phyloP scores from a whole-genome alignment of 192 early-diverging fungal genomes.

The Fimicolochytrium jonesii region DNA sequence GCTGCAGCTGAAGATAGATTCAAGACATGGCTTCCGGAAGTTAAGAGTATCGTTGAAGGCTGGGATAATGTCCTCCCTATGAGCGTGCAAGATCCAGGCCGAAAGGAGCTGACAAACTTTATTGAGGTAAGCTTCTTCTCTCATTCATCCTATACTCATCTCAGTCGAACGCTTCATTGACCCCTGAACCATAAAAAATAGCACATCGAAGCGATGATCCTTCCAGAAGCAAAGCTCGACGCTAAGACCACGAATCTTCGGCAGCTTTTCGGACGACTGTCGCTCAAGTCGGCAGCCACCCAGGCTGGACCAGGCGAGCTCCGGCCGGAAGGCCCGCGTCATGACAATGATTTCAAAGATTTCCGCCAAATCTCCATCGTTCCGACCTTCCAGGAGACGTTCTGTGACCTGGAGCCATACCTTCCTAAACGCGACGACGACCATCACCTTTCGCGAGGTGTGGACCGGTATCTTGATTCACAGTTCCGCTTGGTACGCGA shows the following conservation, averaged over 20 bases:
- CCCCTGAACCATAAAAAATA: too few species aligned
- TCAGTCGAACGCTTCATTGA: too few species aligned
- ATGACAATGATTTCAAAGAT: slow-evolving; percentile 51
- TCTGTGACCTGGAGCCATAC: slow-evolving; percentile 28
- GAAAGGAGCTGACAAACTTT: neutral
- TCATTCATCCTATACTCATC: too few species aligned
- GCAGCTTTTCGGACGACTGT: too few species aligned
- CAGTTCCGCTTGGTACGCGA: slow-evolving; percentile 60
- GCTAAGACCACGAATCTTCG: too few species aligned
- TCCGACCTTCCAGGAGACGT: slow-evolving; percentile 53
- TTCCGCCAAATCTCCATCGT: slow-evolving; percentile 46
- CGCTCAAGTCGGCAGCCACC: too few species aligned
- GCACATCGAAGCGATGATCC: neutral
- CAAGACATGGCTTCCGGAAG: neutral
- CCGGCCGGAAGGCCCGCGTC: slow-evolving; percentile 24
- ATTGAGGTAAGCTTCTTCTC: too few species aligned
- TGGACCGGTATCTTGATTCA: slow-evolving; percentile 46
- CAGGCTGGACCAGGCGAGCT: slow-evolving; percentile 30
- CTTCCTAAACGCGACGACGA: slow-evolving; percentile 40
- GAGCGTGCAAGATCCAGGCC: neutral
- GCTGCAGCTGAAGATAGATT: neutral
- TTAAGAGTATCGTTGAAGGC: neutral
- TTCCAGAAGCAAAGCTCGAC: neutral
- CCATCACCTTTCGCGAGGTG: slow-evolving; percentile 37
- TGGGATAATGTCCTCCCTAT: neutral